Conservation (phyloP, 331 rosid species). For the Ulmus americana region DNA sequence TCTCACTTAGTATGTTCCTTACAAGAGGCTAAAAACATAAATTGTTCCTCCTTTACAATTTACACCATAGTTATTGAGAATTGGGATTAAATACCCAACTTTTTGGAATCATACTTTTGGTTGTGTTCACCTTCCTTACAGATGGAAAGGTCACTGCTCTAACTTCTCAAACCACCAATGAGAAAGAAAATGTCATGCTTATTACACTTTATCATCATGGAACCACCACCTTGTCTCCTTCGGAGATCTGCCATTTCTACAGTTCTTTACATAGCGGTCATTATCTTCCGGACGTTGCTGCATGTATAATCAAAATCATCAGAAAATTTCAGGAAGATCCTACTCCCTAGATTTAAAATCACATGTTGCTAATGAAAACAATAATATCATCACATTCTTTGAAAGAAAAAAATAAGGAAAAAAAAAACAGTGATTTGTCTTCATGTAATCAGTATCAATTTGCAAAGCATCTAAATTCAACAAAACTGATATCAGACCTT, state of each 20-base stretch:
- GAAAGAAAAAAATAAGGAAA: background rate
- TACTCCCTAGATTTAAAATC: slow-evolving; percentile 8
- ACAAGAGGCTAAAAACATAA: slow-evolving; percentile 35
- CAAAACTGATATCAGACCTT: slow-evolving; percentile 49
- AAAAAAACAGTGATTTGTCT: background rate
- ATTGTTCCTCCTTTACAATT: slow-evolving; percentile 65
- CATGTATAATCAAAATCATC: slow-evolving; percentile 29
- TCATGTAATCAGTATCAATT: slow-evolving; percentile 15
- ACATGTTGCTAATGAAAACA: background rate
- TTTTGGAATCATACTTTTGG: slow-evolving; percentile 30
- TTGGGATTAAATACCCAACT: slow-evolving; percentile 34
- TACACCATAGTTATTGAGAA: slow-evolving; percentile 54
- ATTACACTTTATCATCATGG: slow-evolving; percentile 92
- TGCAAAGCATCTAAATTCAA: background rate
- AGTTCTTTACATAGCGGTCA: slow-evolving; percentile 95
- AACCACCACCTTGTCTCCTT: slow-evolving; percentile 99
- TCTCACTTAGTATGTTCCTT: slow-evolving; percentile 42
- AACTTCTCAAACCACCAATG: slow-evolving; percentile 36
- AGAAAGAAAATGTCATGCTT: slow-evolving; percentile 20
- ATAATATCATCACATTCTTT: background rate
- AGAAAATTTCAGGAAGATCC: background rate
- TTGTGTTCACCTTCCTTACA: slow-evolving; percentile 34
- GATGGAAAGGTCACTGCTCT: slow-evolving; percentile 50
- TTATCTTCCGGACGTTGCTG: slow-evolving; percentile 99
- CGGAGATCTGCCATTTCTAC: slow-evolving; percentile 97